Base-by-base conservation (phyloP, 371 early-diverging fungal species). In the Funneliformis caledonium region DNA sequence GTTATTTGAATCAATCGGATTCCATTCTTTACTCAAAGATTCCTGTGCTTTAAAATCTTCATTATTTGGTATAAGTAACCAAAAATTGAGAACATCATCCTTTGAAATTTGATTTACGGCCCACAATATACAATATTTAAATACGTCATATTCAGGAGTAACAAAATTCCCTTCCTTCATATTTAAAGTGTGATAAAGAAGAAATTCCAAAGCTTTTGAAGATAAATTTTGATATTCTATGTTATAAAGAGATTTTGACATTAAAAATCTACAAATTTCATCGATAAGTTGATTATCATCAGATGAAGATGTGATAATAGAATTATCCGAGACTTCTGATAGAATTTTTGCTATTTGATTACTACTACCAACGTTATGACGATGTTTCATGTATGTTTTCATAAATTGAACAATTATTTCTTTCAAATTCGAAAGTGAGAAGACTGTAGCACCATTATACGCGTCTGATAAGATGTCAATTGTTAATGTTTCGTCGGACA, bases 121-220 rank as follows among this genome's bases (percentile, higher is more conserved):
- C 76, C 76, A 76, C 11, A 76, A 45, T 37, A 76, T 45, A 10
- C 60, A 37, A 45, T 76, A 76, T 62, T 64, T 47, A 16, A 76
- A 64, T 33, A 76, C 64, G 22, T 76, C 76, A 33, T 76, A 76
- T 62, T 76, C 76, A 0, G 43, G 11, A 37, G 72, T 72, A 16
- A 12, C 9, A 43, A 72, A 45, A 16, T 43, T n/a, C 26, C 43
- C 45, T 6, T 72, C 72, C 2, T 16, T 43, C 4, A 72, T n/a
- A 7, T 22, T 72, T 48, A 43, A 33, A 4, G 56, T 56, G 19
- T 7, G 19, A 19, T 16, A 16, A 19, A 78, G 67, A 65, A 78
- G 22, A 3, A 67, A 50, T 78, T 65, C 31, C n/a, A 78, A 52
- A 2, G 47, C 64, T 37, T n/a, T 68, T n/a, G 68, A 37, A 14